Percentiles rank a stretch among this genome's conserved stretches.
These are phyloP conservation scores for Dictyostelium brefeldianum DNA, from an alignment of 78 protist genomes.

Conservation along the genomic window DNA sequence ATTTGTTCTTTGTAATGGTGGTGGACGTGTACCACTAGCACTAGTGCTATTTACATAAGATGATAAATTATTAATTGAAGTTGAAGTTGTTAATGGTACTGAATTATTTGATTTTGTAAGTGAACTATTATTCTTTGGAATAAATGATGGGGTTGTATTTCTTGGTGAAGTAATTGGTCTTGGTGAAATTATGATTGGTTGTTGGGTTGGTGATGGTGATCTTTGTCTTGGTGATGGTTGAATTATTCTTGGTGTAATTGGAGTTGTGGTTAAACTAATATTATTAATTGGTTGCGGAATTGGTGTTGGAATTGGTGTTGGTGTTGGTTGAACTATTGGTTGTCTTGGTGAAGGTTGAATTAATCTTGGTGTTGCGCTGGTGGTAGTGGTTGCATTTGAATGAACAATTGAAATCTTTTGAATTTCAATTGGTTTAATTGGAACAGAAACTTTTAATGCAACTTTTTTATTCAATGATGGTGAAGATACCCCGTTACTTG, in stretches of 20 bases:
- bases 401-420: neutral
- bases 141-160: neutral
- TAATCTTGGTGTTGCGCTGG: neutral
- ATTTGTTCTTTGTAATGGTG: constrained; percentile 21
- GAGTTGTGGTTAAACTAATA: neutral
- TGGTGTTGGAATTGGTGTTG: neutral
- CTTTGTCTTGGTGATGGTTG: constrained; percentile 24
- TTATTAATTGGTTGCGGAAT: neutral
- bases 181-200: neutral
- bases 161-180: neutral
- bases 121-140: neutral
- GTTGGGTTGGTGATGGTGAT: neutral
- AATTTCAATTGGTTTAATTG: neutral
- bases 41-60: neutral
- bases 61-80: neutral
- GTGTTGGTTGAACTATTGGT: neutral
- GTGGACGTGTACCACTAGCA: neutral
- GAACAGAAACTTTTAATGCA: neutral
- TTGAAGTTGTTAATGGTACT: neutral
- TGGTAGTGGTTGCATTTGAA: neutral
- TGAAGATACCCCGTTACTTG: neutral
- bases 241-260: neutral
- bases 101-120: neutral
- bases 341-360: neutral
- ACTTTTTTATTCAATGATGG: neutral